phyloP scores from a whole-genome alignment of 148 eudicot genomes.

The Diospyros lotus region DNA sequence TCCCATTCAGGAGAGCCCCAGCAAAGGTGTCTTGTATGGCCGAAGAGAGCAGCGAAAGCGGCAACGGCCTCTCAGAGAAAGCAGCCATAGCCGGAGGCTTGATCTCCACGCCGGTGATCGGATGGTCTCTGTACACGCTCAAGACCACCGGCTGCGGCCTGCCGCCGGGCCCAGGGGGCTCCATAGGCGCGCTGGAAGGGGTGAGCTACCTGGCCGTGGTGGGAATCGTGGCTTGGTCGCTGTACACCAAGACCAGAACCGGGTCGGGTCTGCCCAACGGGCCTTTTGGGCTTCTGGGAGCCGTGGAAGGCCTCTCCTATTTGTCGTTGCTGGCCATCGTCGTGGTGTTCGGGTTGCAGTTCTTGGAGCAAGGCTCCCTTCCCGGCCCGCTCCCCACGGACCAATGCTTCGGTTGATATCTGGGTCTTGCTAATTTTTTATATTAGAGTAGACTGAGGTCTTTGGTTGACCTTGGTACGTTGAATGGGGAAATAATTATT shows the following conservation, averaged over 20 bases:
- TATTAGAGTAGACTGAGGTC: no score
- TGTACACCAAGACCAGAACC: conserved; percentile 80
- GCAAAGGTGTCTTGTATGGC: conserved; percentile 43
- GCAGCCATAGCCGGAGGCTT: conserved; percentile 68
- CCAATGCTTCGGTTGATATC: conserved; percentile 75
- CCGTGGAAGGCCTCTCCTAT: conserved; percentile 92
- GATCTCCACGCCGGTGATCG: conserved; percentile 70
- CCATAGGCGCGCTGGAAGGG: conserved; percentile 90
- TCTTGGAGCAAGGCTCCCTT: conserved; percentile 58
- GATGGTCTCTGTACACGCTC: conserved; percentile 90
- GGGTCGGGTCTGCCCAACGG: conserved; percentile 93
- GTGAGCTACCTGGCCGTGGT: conserved; percentile 76
- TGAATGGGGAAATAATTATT: no score
- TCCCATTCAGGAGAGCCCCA: not conserved
- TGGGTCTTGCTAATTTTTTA: no score
- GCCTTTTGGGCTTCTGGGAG: conserved; percentile 84
- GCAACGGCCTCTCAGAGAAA: conserved; percentile 29
- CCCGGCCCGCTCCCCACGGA: conserved; percentile 92
- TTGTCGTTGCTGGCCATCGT: conserved; percentile 67
- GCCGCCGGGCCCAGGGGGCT: conserved; percentile 95
- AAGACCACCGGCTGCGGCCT: conserved; percentile 98
- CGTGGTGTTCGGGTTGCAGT: conserved; percentile 79
- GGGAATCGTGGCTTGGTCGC: conserved; percentile 83
- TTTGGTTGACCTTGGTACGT: no score
- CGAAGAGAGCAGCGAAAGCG: conserved; percentile 33